Base-by-base conservation (phyloP, 1,139 yeast species). In the Zygosaccharomyces sapae region DNA sequence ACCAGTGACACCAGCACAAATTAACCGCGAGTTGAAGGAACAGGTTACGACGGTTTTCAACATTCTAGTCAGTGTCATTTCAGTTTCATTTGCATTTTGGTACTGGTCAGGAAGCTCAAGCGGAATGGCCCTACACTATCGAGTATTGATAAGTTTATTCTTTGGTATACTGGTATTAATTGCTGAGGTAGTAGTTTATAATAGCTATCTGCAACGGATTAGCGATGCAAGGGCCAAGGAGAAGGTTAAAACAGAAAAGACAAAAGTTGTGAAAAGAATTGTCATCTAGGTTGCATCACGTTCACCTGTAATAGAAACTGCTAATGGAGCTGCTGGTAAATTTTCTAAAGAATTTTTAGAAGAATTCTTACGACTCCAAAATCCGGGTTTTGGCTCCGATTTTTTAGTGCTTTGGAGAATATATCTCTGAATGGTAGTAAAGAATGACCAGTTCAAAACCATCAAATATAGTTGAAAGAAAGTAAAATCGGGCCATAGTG, bases 31-130 rank as follows among this genome's bases (percentile, higher is more conserved):
- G 58, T 68, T 87, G 42, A 83, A 81, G 55, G 86, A 80, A 56
- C 95, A 90, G 59, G 56, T 90, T 27, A 84, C 97, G 0, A 88
- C 97, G 0, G 83, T 92, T 7, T 66, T 88, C 49, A 92, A 92
- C 61, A 77, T 92, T 13, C 58, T 85, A 6, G 70, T 92, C 8
- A 86, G 96, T 48, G 95, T 86, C 1, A 80, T 68, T 0, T 87
- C 96, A 31, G 97, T 88, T 3, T 85, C 81, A 0, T 86, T 82
- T 67, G 97, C 97, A 0, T 75, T 86, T 2, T 92, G 97, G 97
- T 86, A 86, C 61, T 90, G 97, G 97, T 78, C 95, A 0, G 81
- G 77, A 3, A 66, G 81, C 2, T 79, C 86, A 10, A 68, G 71
- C 53, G 70, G 72, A 20, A 70, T 84, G 53, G 70, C 74, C 5